These are phyloP conservation scores for Aquilaria agallochum DNA, from an alignment of 441 rosid genomes.

Conservation along the genomic window DNA sequence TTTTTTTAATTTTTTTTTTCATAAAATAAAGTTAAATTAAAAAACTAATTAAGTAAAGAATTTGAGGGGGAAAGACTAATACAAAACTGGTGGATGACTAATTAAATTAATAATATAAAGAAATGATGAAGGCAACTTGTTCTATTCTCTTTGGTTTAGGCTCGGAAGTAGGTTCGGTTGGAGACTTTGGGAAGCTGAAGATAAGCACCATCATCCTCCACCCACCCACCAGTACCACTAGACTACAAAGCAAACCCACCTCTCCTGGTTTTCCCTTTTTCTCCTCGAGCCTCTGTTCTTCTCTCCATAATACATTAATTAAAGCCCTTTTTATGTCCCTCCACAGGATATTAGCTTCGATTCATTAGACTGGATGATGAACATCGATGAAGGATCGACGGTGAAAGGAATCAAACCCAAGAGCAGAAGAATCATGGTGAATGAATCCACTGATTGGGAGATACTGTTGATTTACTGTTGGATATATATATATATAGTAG, in stretches of 20 bases:
- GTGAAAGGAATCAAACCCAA: constrained; percentile 45
- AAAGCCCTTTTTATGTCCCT: constrained; percentile 3
- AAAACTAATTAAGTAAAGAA: no score
- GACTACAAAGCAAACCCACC: constrained; percentile 27
- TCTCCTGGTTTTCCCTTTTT: constrained; percentile 3
- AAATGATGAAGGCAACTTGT: neutral
- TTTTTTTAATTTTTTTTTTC: no score
- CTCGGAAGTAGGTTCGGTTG: constrained; percentile 40
- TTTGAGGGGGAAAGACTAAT: no score
- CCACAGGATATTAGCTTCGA: neutral
- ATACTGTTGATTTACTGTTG: neutral
- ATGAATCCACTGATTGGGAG: no score
- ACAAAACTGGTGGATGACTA: no score
- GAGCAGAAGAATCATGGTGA: constrained; percentile 57
- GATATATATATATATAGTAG: no score
- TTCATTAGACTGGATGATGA: constrained; percentile 12
- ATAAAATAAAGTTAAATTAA: neutral
- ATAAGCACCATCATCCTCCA: constrained; percentile 36
- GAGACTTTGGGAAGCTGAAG: constrained; percentile 38
- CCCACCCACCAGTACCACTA: constrained; percentile 31
- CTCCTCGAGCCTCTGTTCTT: constrained; percentile 2
- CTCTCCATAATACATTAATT: neutral
- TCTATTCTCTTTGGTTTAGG: constrained; percentile 16
- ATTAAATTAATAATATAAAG: no score
- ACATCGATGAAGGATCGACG: constrained; percentile 27